phyloP scores from a whole-genome alignment of 371 early-diverging fungal genomes.

The Pancytospora philotis region DNA sequence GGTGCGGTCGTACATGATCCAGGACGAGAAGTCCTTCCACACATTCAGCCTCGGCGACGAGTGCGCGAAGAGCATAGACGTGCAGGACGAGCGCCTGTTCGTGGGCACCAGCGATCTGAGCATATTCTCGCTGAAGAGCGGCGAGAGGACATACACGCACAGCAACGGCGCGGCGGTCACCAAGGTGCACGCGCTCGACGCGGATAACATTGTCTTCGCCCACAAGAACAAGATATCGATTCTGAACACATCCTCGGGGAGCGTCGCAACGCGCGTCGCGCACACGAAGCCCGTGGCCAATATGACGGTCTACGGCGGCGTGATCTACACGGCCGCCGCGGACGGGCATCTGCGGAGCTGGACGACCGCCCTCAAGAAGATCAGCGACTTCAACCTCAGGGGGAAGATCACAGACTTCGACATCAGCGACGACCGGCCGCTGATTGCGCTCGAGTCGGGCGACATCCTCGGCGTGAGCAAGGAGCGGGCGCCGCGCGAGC shows the following conservation, averaged over 20 bases:
- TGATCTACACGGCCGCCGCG: slow-evolving; percentile 22
- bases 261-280: not conserved
- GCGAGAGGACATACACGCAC: slow-evolving; percentile 3
- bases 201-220: slow-evolving; percentile 8
- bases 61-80: slow-evolving; percentile 9
- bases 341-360: slow-evolving; percentile 41
- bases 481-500: not conserved
- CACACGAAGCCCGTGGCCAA: slow-evolving; percentile 33
- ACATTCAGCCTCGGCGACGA: slow-evolving; percentile 10
- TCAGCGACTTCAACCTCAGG: slow-evolving; percentile 17
- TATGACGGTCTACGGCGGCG: slow-evolving; percentile 12
- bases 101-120: not conserved
- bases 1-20: slow-evolving; percentile 24
- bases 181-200: slow-evolving; percentile 1
- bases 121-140: not conserved
- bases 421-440: slow-evolving; percentile 9
- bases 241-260: not conserved
- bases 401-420: slow-evolving; percentile 9
- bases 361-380: slow-evolving; percentile 14
- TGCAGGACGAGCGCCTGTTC: slow-evolving; percentile 15
- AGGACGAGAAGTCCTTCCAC: slow-evolving; percentile 16
- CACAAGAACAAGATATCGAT: slow-evolving; percentile 17
- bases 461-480: slow-evolving; percentile 1
- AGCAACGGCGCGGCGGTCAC: not conserved
- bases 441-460: slow-evolving; percentile 25